Base-by-base conservation (phyloP, 805 yeast genomes). In the Ogataea ganodermae region DNA sequence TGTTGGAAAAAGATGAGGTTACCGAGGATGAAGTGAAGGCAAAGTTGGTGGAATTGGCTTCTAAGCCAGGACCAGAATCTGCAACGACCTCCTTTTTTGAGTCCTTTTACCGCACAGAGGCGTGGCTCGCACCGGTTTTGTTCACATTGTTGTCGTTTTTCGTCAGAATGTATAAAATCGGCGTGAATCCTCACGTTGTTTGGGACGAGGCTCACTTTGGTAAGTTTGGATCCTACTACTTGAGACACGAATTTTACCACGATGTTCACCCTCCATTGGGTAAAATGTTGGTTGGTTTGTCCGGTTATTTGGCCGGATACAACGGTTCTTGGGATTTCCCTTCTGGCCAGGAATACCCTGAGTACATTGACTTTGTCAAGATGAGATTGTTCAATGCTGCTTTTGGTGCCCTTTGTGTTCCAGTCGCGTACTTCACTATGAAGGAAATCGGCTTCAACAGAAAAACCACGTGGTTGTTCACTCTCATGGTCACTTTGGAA, bases 191-290 rank as follows among this genome's bases (percentile, higher is more conserved):
- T 47, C 74, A 78, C 46, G 97, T 94, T 24, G 94, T 94, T 20
- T 91, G 97, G 97, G 97, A 90, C 70, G 97, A 90, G 66, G 97
- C 97, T 33, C 97, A 91, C 72, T 92, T 92, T 67, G 96, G 94
- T 35, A 86, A 85, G 63, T 87, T 87, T 63, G 95, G 95, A 37
- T 83, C 92, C 3, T 82, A 86, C 59, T 87, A 87, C 65, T 69
- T 86, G 54, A 78, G 83, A 64, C 89, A 83, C 60, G 90, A 86
- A 59, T 86, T 86, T 62, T 87, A 87, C 60, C 89, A 83, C 58
- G 96, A 87, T 69, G 95, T 87, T 24, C 96, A 87, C 62, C 96
- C 96, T 17, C 95, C 95, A 1, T 73, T 87, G 57, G 96, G 94
- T 8, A 87, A 87, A 60, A 80, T 87, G 84, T 70, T 87, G 42